Percentiles rank a stretch among this genome's conserved stretches.
These are phyloP conservation scores for Colletotrichum musae DNA, from an alignment of 2,329 filamentous ascomycete genomes.

Conservation along the genomic window DNA sequence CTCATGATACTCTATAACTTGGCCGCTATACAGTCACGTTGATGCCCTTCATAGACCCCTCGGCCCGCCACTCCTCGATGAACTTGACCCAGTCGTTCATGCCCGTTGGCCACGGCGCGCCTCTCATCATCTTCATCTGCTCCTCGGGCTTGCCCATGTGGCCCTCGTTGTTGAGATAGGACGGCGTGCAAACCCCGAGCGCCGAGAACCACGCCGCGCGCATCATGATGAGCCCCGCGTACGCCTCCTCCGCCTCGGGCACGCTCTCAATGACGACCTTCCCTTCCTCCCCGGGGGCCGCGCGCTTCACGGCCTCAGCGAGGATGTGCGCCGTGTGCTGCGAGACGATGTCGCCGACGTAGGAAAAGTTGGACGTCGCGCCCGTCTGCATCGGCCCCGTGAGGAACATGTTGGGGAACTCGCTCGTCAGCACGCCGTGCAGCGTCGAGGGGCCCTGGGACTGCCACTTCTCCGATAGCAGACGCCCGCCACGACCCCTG, in stretches of 20 bases:
- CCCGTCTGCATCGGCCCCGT: conserved; percentile 58
- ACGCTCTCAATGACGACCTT: conserved; percentile 59
- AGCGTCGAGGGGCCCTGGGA: conserved; percentile 61
- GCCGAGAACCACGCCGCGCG: conserved; percentile 57
- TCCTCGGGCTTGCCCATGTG: conserved; percentile 48
- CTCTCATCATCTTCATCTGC: conserved; percentile 49
- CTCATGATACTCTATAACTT: not conserved
- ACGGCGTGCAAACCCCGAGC: conserved; percentile 66
- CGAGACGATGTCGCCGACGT: conserved; percentile 52
- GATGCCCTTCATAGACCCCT: conserved; percentile 48
- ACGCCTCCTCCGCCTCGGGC: conserved; percentile 61
- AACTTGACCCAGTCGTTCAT: conserved; percentile 50
- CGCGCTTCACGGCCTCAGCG: conserved; percentile 43
- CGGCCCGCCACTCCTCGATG: conserved; percentile 48
- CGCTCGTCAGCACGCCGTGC: conserved; percentile 63
- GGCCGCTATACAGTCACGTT: conserved; percentile 9
- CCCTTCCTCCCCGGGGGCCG: conserved; percentile 37
- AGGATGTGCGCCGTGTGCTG: conserved; percentile 60
- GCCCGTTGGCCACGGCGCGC: conserved; percentile 49
- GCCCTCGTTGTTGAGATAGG: conserved; percentile 66
- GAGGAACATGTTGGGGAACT: conserved; percentile 71
- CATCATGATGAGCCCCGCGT: conserved; percentile 57
- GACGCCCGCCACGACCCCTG: conserved; percentile 58
- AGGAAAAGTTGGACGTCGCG: conserved; percentile 55
- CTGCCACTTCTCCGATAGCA: conserved; percentile 62